Conservation (phyloP, 495 filamentous ascomycete species). For the Podospora sp. region DNA sequence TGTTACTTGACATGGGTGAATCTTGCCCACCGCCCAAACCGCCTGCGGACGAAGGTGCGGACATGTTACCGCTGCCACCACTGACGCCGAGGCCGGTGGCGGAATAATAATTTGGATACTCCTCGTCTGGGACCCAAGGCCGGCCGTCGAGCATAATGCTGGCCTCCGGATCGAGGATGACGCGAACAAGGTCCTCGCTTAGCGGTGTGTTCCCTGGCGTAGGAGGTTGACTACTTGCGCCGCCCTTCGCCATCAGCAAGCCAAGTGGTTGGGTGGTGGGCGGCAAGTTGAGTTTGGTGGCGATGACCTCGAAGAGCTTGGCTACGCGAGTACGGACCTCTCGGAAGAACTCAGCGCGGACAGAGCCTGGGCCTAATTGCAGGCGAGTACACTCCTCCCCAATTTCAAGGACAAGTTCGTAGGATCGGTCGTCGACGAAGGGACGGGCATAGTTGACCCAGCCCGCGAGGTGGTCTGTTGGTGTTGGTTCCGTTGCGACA, state of each 20-base stretch:
- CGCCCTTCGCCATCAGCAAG: slow-evolving; percentile 62
- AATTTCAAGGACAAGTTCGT: slow-evolving; percentile 81
- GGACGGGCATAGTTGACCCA: slow-evolving; percentile 82
- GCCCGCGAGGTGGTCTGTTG: slow-evolving; percentile 46
- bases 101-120: slow-evolving; percentile 16
- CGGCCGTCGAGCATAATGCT: slow-evolving; percentile 73
- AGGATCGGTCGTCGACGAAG: slow-evolving; percentile 70
- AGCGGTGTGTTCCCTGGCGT: slow-evolving; percentile 72
- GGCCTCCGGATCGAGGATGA: slow-evolving; percentile 67
- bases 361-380: slow-evolving; percentile 44
- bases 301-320: slow-evolving; percentile 75
- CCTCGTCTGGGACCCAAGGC: slow-evolving; percentile 37
- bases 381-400: slow-evolving; percentile 67
- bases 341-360: slow-evolving; percentile 71
- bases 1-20: slow-evolving; percentile 37
- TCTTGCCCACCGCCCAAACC: slow-evolving; percentile 36
- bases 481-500: slow-evolving; percentile 53
- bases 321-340: slow-evolving; percentile 67
- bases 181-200: slow-evolving; percentile 70
- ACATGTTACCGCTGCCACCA: slow-evolving; percentile 32
- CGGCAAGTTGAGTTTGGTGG: slow-evolving; percentile 76
- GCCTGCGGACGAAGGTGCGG: slow-evolving; percentile 37
- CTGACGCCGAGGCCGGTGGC: slow-evolving; percentile 14
- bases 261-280: slow-evolving; percentile 65
- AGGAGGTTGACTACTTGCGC: slow-evolving; percentile 54